Conservation (phyloP, 2,329 filamentous ascomycete genomes). For the Pseudogymnoascus sp. region DNA sequence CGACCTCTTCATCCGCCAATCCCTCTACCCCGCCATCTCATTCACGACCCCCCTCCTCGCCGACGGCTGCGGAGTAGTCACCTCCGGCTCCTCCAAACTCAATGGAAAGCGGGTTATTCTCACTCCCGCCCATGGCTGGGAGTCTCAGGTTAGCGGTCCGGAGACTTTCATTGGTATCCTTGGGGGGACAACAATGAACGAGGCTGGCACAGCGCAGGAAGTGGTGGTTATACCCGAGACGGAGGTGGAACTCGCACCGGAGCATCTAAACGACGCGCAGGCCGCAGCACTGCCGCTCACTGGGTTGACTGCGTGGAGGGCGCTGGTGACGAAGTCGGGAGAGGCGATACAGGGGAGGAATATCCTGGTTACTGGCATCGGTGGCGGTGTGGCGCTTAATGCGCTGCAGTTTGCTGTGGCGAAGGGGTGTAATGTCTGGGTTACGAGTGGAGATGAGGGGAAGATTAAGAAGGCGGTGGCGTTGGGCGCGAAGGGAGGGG, state of each 20-base stretch:
- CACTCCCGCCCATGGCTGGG: constrained; percentile 75
- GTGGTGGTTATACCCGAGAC: constrained; percentile 60
- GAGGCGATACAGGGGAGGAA: constrained; percentile 61
- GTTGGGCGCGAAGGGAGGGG: constrained; percentile 75
- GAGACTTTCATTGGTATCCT: constrained; percentile 63
- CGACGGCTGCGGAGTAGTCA: constrained; percentile 74
- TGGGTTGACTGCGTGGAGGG: constrained; percentile 83
- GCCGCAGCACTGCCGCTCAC: constrained; percentile 80
- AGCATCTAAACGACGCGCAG: constrained; percentile 65
- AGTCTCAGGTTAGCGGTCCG: constrained; percentile 62
- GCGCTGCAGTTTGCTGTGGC: constrained; percentile 73
- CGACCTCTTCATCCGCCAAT: constrained; percentile 88
- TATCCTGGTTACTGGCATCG: constrained; percentile 83
- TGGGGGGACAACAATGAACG: constrained; percentile 60
- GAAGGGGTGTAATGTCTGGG: constrained; percentile 43
- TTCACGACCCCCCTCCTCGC: constrained; percentile 74
- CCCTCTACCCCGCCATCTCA: constrained; percentile 79
- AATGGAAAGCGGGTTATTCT: constrained; percentile 68
- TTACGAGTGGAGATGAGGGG: constrained; percentile 51
- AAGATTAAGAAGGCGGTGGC: constrained; percentile 65
- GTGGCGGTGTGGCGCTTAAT: constrained; percentile 83
- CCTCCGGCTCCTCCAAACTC: constrained; percentile 44
- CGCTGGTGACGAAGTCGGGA: constrained; percentile 70
- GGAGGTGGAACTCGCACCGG: constrained; percentile 72
- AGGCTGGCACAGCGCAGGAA: constrained; percentile 68